These are phyloP conservation scores for Diaporthe amygdali DNA, from an alignment of 2,329 filamentous ascomycete genomes.

Conservation along the genomic window DNA sequence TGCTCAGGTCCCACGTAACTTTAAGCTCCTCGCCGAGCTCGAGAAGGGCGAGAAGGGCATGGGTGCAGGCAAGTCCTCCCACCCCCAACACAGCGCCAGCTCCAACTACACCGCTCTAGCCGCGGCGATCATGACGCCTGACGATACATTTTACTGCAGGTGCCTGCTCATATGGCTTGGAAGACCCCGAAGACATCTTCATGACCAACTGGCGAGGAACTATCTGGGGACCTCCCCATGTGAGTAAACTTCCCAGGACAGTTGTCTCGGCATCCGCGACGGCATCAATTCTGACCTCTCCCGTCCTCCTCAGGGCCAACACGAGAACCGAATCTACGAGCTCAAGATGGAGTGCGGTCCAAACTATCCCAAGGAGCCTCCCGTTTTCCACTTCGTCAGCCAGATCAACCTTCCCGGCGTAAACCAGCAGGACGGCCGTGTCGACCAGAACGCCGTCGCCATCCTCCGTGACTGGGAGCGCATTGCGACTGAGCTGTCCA, in stretches of 20 bases:
- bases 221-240: conserved; percentile 94
- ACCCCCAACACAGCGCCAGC: too few relatives aligned
- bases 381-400: conserved; percentile 89
- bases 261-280: conserved; percentile 22
- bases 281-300: neutral
- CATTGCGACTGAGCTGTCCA: conserved; percentile 80
- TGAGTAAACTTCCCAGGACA: conserved; percentile 44
- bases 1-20: conserved; percentile 85
- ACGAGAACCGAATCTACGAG: conserved; percentile 99
- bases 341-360: conserved; percentile 94
- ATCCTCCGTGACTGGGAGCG: conserved; percentile 91
- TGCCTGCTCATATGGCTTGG: conserved; percentile 95
- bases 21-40: conserved; percentile 93
- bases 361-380: conserved; percentile 87
- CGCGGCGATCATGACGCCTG: neutral
- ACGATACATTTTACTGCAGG: conserved; percentile 56
- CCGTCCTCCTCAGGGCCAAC: conserved; percentile 66
- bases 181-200: conserved; percentile 90
- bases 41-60: conserved; percentile 99
- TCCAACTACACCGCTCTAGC: neutral
- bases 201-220: conserved; percentile 99
- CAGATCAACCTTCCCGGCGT: conserved; percentile 98
- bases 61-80: conserved; percentile 72
- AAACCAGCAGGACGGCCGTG: conserved; percentile 77
- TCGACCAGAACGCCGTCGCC: conserved; percentile 78